Base-by-base conservation (phyloP, 75 land plant species). In the Cupressus sempervirens region DNA sequence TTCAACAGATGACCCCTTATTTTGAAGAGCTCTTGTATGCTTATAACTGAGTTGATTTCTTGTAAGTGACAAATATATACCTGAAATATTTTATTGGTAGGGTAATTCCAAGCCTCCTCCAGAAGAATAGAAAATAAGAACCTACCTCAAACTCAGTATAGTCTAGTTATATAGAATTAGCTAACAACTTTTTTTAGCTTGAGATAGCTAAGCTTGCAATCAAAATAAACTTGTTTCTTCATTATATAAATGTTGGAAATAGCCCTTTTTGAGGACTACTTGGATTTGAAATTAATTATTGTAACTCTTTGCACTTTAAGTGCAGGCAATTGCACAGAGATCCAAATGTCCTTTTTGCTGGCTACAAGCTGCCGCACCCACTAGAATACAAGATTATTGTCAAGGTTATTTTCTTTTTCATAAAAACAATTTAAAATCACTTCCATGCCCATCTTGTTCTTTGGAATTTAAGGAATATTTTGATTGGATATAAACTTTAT, bases 281-380 rank as follows among this genome's bases (percentile, higher is more conserved):
- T 83, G 62, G 41, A 40, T 84, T 36, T 85, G 45, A 48, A 72
- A 10, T 72, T 1, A 72, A 10, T 72, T 1, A 32, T 86, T 65
- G 15, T 79, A 84, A 68, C 52, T 35, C 65, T 29, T 7, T 86
- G 76, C 15, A 38, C 32, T 76, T 86, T 46, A 12, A 14, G 26
- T 10, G 82, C 82, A 97, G 97, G 99, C 99, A 97, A 81, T 87
- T 97, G 72, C 99, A 97, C 86, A 90, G 95, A 70, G 99, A 97
- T 77, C 93, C 93, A 18, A 94, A 92, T 89, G 97, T 97, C 30
- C 90, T 97, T 23, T 97, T 97, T 87, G 96, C 97, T 70, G 99
- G 99, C 1, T 97, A 97, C 90, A 97, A 95, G 93, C 92, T 94
- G 18, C 97, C 99, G 16, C 99, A 97, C 84, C 99, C 99, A 43